Percentiles rank a stretch among this genome's conserved stretches.
Conservation (phyloP, 2,329 filamentous ascomycete species). For the Fusarium annulatum region DNA sequence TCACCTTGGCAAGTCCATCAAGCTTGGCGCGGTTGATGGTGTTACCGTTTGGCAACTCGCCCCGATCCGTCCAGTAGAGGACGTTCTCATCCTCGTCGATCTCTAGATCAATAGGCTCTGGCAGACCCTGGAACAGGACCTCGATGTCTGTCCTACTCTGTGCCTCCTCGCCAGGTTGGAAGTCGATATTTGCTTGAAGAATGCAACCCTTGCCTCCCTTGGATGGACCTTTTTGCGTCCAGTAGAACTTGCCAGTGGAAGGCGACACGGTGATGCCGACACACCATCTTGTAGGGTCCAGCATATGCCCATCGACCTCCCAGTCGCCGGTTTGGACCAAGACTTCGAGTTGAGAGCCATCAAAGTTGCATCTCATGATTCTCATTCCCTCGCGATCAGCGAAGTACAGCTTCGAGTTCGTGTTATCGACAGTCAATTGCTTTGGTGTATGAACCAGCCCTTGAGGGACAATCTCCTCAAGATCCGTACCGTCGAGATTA, state of each 20-base stretch:
- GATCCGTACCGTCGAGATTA: neutral
- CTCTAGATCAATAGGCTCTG: neutral
- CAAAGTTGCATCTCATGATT: neutral
- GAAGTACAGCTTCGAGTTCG: neutral
- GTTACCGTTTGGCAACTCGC: neutral
- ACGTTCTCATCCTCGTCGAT: neutral
- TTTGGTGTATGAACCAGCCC: neutral
- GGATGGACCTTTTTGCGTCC: neutral
- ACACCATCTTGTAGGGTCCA: neutral
- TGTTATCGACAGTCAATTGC: neutral
- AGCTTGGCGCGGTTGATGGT: neutral
- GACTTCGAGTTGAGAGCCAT: neutral
- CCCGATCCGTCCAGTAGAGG: conserved; percentile 5
- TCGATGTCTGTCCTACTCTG: neutral
- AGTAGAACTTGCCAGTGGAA: neutral
- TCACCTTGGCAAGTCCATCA: rapidly evolving
- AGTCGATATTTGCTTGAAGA: neutral
- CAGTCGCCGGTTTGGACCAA: neutral
- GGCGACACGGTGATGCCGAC: neutral
- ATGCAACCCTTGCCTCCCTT: neutral
- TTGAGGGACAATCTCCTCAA: neutral
- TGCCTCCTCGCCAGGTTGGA: neutral
- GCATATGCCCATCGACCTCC: neutral
- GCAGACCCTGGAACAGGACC: neutral
- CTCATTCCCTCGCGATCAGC: conserved; percentile 9